Conservation (phyloP, 2,329 filamentous ascomycete genomes). For the Diaporthe ampelina region DNA sequence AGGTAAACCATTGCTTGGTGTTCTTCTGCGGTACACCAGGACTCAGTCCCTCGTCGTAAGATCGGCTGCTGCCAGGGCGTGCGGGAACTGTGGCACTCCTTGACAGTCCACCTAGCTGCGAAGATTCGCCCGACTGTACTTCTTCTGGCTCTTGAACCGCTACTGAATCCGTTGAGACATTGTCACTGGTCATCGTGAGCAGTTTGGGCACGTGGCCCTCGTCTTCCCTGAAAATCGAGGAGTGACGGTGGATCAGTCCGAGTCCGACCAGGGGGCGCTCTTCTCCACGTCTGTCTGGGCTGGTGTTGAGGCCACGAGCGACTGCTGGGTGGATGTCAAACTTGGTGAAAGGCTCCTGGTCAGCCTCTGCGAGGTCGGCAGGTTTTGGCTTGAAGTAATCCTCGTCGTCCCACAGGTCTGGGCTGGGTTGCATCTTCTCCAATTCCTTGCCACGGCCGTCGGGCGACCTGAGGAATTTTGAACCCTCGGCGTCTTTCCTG, state of each 20-base stretch:
- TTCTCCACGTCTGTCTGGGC: conserved; percentile 38
- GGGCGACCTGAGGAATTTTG: conserved; percentile 20
- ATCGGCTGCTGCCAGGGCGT: background rate
- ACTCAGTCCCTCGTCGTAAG: background rate
- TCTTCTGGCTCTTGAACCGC: conserved; percentile 38
- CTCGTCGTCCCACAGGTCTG: conserved; percentile 47
- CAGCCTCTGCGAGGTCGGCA: conserved; percentile 29
- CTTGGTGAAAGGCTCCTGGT: conserved; percentile 35
- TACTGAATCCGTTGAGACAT: conserved; percentile 42
- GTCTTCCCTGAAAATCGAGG: conserved; percentile 47
- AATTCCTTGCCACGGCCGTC: conserved; percentile 43
- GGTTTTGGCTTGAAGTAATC: conserved; percentile 47
- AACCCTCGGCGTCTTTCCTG: background rate
- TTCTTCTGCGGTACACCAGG: background rate
- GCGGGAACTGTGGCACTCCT: background rate
- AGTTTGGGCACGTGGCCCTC: conserved; percentile 52
- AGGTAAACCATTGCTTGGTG: conserved; percentile 10
- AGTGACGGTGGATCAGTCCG: conserved; percentile 48
- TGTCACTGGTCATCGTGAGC: conserved; percentile 46
- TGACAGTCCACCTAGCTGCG: conserved; percentile 20
- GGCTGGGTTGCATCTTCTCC: conserved; percentile 41
- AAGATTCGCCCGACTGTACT: background rate
- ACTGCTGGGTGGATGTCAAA: conserved; percentile 46
- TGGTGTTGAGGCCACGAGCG: conserved; percentile 39
- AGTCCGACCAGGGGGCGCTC: conserved; percentile 45